Base-by-base conservation (phyloP, 2,329 filamentous ascomycete species). In the Ophiostoma montium region DNA sequence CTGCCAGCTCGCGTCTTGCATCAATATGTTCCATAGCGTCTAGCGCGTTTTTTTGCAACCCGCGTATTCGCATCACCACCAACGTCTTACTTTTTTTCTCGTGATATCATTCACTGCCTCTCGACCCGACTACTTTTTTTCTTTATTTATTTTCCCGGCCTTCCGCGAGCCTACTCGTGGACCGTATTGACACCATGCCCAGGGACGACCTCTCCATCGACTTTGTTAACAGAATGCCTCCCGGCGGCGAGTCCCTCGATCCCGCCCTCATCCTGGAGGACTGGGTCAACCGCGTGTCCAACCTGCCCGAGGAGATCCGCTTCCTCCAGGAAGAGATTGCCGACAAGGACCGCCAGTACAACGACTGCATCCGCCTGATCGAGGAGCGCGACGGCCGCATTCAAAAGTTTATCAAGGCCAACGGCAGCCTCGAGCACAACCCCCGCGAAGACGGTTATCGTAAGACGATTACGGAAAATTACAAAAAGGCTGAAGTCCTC, bases 301-400 rank as follows among this genome's bases (percentile, higher is more conserved):
- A 92, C 59, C 72, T 90, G 27, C 85, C 85, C 53, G 83, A 86
- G 54, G 86, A 92, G 65, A 80, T 92, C 52, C 80, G 82, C 18
- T 88, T 89, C 67, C 74, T 90, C 54, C 82, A 89, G 59, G 85
- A 89, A 61, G 86, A 92, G 65, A 85, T 90, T 54, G 72, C 80
- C 60, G 82, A 85, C 61, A 90, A 89, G 63, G 86, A 94, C 62
- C 74, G 76, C 46, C 72, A 79, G 55, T 83, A 86, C 56, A 70
- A 77, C 59, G 80, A 86, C 44, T 81, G 82, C 61, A 70, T 81
- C 51, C 73, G 77, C 53, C 73, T 76, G 55, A 86, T 89, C 59
- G 75, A 79, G 36, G 79, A 83, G 51, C 80, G 82, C 55, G 86
- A 94, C 60, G 73, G 66, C 48, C 80, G 80, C 59, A 78, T 92